Conservation (phyloP, 2,329 filamentous ascomycete species). For the Exophiala xenobiotica region DNA sequence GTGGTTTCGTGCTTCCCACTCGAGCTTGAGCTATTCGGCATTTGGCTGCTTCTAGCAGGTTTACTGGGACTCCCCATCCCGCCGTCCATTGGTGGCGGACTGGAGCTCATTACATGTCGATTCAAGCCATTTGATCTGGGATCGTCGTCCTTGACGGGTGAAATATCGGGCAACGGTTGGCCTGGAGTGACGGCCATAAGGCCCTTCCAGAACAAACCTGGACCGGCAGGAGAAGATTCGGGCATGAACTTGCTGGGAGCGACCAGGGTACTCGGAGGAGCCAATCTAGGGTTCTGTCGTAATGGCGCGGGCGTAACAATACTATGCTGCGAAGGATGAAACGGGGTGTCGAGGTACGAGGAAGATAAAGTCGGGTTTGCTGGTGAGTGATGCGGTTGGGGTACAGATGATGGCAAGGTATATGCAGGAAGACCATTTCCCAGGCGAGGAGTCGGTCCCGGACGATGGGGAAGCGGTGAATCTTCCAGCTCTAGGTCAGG, state of each 20-base stretch:
- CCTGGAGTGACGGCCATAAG: conserved; percentile 39
- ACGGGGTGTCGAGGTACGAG: conserved; percentile 48
- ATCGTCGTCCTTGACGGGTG: conserved; percentile 46
- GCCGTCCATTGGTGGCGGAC: conserved; percentile 48
- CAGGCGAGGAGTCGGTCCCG: conserved; percentile 30
- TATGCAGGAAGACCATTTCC: conserved; percentile 25
- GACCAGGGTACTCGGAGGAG: conserved; percentile 50
- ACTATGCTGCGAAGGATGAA: conserved; percentile 38
- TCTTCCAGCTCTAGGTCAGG: conserved; percentile 42
- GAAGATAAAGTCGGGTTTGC: conserved; percentile 46
- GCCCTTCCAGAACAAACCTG: conserved; percentile 48
- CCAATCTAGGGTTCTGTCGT: conserved; percentile 48
- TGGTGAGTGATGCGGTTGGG: conserved; percentile 36
- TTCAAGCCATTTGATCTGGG: conserved; percentile 33
- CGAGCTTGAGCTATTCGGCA: conserved; percentile 33
- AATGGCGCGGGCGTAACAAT: conserved; percentile 52
- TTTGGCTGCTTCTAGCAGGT: conserved; percentile 33
- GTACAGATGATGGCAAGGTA: conserved; percentile 25
- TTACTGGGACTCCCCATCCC: conserved; percentile 46
- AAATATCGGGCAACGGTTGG: conserved; percentile 42
- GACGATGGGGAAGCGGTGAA: conserved; percentile 42
- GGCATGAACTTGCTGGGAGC: conserved; percentile 53
- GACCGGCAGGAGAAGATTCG: conserved; percentile 48
- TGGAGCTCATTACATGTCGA: conserved; percentile 45
- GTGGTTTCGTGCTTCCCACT: conserved; percentile 35